These are phyloP conservation scores for Candida coquimbonensis DNA, from an alignment of 805 yeast genomes.

Conservation along the genomic window DNA sequence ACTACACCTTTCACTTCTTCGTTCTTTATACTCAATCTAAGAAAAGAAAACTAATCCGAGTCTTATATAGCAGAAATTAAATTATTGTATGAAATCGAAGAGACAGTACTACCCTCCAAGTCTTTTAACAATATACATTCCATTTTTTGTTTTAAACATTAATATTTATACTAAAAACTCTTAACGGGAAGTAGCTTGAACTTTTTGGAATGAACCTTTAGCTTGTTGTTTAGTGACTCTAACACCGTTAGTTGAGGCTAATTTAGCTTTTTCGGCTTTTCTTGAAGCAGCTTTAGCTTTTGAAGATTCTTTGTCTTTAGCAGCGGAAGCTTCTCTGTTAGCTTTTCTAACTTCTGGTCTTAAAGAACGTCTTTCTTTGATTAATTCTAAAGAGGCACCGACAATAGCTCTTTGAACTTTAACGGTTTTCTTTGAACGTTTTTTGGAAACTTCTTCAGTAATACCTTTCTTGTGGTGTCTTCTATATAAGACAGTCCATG, in stretches of 20 bases:
- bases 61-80: no score
- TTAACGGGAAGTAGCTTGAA: constrained; percentile 95
- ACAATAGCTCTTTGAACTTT: constrained; percentile 99
- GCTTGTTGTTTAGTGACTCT: constrained; percentile 92
- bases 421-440: constrained; percentile 94
- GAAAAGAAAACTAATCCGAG: no score
- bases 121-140: constrained; percentile 10
- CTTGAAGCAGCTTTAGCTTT: constrained; percentile 89
- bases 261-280: constrained; percentile 87
- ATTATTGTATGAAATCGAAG: not conserved
- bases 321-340: constrained; percentile 85
- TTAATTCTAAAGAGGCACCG: constrained; percentile 98
- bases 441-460: constrained; percentile 96
- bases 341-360: constrained; percentile 98
- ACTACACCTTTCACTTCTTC: no score
- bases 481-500: constrained; percentile 99
- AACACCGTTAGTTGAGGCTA: constrained; percentile 68
- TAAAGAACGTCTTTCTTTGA: constrained; percentile 93
- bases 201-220: constrained; percentile 98
- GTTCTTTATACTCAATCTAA: no score
- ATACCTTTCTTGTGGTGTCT: constrained; percentile 99
- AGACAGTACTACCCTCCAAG: not conserved
- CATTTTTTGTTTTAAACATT: constrained; percentile 7
- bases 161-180: constrained; percentile 9
- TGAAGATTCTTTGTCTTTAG: constrained; percentile 80